These are phyloP conservation scores for Chimonanthus salicifolius DNA, from an alignment of 164 flowering plant genomes.

Conservation along the genomic window DNA sequence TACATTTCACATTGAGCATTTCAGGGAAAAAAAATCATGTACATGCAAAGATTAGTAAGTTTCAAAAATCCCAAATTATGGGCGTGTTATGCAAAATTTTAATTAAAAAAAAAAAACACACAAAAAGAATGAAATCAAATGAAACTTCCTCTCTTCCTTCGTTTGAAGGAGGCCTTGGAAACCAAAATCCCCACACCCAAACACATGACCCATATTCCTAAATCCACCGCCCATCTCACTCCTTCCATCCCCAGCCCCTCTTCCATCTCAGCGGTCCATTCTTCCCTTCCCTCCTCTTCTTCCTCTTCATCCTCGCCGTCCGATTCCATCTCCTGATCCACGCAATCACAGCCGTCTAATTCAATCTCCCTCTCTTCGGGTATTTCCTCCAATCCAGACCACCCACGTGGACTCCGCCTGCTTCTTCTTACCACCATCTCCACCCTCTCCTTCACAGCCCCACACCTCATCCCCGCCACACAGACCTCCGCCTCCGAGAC, in stretches of 20 bases:
- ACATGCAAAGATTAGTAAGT: too few species aligned
- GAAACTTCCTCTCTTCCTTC: constrained; percentile 15
- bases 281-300: background rate
- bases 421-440: constrained; percentile 32
- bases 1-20: too few species aligned
- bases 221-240: constrained; percentile 68
- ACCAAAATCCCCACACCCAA: constrained; percentile 68
- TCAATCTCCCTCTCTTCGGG: constrained; percentile 62
- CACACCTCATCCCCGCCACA: constrained; percentile 46
- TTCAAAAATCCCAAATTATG: too few species aligned
- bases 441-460: constrained; percentile 39
- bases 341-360: constrained; percentile 21
- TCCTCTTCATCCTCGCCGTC: constrained; percentile 15
- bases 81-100: too few species aligned
- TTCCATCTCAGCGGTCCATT: constrained; percentile 11
- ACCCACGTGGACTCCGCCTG: constrained; percentile 19
- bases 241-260: constrained; percentile 34
- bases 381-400: constrained; percentile 47
- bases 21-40: too few species aligned
- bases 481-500: constrained; percentile 36
- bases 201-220: constrained; percentile 74
- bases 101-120: background rate
- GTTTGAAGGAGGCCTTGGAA: constrained; percentile 52
- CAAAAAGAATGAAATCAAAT: background rate
- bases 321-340: constrained; percentile 9